Evolutionary conservation across 768 basidiomycete species (phyloP).

Genomic region (Boletus huronensis): DNA sequence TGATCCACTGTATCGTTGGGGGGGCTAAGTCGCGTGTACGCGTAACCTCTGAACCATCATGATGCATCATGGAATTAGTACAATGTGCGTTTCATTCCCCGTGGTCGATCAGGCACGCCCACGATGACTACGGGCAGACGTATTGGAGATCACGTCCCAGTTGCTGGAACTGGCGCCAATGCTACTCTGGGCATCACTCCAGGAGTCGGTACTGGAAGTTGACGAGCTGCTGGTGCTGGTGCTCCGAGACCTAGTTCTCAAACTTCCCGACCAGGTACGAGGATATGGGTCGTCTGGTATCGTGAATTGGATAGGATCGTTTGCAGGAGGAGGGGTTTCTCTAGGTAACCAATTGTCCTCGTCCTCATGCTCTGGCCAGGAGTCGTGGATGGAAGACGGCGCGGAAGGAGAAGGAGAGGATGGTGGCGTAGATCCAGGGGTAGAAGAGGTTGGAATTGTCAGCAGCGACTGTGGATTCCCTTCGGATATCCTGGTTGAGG

Average conservation of each 20-base stretch:
- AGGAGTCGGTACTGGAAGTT: slow-evolving; percentile 16
- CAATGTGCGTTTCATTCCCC: not conserved
- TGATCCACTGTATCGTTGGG: not conserved
- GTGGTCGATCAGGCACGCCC: not conserved
- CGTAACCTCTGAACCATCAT: not conserved
- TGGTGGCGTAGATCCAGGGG: slow-evolving; percentile 15
- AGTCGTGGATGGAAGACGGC: slow-evolving; percentile 4
- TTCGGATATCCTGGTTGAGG: slow-evolving; percentile 23
- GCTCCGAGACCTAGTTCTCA: slow-evolving; percentile 9
- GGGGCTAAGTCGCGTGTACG: not conserved
- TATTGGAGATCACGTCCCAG: slow-evolving; percentile 28
- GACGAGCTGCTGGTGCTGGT: slow-evolving; percentile 9
- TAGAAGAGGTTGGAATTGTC: slow-evolving; percentile 19
- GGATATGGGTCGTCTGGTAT: not conserved
- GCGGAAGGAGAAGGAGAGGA: slow-evolving; percentile 16
- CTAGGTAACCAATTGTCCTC: slow-evolving; percentile 8
- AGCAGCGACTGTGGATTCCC: slow-evolving; percentile 22
- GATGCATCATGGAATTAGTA: not conserved
- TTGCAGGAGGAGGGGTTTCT: not conserved
- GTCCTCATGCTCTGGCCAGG: slow-evolving; percentile 12
- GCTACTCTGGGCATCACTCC: slow-evolving; percentile 29
- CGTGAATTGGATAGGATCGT: not conserved
- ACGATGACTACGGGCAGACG: not conserved
- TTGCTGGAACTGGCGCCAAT: slow-evolving; percentile 2
- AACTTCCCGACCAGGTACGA: not conserved